Conservation (phyloP, 163 green algal genomes). For the Coccomyxa subellipsoidea region DNA sequence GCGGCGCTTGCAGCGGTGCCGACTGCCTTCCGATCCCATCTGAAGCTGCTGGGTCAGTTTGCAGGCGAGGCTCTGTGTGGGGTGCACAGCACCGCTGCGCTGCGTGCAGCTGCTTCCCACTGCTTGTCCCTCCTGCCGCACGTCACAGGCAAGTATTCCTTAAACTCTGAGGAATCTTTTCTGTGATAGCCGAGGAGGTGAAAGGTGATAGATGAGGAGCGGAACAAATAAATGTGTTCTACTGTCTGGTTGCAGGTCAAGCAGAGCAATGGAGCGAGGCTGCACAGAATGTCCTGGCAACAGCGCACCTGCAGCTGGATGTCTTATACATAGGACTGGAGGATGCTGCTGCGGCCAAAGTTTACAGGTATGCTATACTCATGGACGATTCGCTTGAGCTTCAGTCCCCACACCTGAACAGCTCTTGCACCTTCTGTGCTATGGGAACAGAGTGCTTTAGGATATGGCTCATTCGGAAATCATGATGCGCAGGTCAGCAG, state of each 20-base stretch:
- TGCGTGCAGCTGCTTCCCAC: background rate
- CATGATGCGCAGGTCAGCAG: background rate
- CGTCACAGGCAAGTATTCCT: background rate
- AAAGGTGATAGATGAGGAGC: background rate
- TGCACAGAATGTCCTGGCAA: background rate
- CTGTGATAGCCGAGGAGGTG: background rate
- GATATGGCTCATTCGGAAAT: background rate
- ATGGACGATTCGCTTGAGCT: too few relatives aligned
- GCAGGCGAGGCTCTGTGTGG: background rate
- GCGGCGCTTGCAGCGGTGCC: constrained; percentile 30
- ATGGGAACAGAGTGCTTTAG: background rate
- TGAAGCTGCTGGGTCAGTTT: constrained; percentile 32
- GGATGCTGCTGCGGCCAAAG: background rate
- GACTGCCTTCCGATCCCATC: constrained; percentile 28
- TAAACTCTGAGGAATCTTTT: background rate
- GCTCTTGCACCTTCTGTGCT: too few relatives aligned
- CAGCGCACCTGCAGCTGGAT: background rate
- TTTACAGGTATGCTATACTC: background rate
- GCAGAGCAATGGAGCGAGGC: background rate
- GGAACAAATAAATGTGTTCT: background rate
- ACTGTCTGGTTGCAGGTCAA: constrained; percentile 7
- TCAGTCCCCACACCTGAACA: too few relatives aligned
- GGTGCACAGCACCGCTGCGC: constrained; percentile 9
- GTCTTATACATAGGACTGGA: background rate
- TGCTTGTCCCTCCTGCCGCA: background rate